Evolutionary conservation across 768 basidiomycete genomes (phyloP).

Genomic region (Mycena belliarum): DNA sequence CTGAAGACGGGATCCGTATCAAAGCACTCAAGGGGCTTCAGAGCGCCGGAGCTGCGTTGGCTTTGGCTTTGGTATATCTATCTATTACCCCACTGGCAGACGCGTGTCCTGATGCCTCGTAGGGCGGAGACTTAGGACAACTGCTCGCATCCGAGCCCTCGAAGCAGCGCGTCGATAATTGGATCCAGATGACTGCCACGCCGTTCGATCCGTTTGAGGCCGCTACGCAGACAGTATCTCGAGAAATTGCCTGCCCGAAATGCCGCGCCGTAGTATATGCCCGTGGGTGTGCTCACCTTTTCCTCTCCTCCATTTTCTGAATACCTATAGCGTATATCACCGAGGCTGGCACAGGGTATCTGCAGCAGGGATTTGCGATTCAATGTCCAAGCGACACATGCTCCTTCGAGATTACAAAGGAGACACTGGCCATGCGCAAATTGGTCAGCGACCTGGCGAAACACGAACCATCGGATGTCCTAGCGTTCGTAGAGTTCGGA

Average conservation of each 20-base stretch:
- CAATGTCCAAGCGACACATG: conserved; percentile 37
- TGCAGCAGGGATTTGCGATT: conserved; percentile 41
- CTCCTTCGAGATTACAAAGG: conserved; percentile 39
- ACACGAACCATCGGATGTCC: not conserved
- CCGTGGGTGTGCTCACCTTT: conserved; percentile 25
- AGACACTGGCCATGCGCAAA: conserved; percentile 43
- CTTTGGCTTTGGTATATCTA: conserved; percentile 20
- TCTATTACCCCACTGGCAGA: not conserved
- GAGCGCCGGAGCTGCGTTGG: conserved; percentile 22
- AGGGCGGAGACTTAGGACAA: not conserved
- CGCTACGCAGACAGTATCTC: conserved; percentile 9
- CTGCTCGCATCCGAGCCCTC: conserved; percentile 11
- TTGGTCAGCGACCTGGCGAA: conserved; percentile 41
- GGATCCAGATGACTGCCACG: conserved; percentile 20
- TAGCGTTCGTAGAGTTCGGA: conserved; percentile 24
- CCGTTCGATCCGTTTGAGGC: conserved; percentile 24
- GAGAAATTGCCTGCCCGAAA: conserved; percentile 30
- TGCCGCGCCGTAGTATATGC: conserved; percentile 25
- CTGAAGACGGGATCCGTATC: conserved; percentile 33
- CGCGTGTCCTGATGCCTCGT: not conserved
- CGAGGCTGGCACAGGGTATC: conserved; percentile 45
- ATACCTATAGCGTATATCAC: conserved; percentile 40
- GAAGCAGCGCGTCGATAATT: conserved; percentile 15
- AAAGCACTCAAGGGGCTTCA: conserved; percentile 23
- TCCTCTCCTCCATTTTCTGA: not conserved